Base-by-base conservation (phyloP, 2,329 filamentous ascomycete species). In the Botrytis galanthina region DNA sequence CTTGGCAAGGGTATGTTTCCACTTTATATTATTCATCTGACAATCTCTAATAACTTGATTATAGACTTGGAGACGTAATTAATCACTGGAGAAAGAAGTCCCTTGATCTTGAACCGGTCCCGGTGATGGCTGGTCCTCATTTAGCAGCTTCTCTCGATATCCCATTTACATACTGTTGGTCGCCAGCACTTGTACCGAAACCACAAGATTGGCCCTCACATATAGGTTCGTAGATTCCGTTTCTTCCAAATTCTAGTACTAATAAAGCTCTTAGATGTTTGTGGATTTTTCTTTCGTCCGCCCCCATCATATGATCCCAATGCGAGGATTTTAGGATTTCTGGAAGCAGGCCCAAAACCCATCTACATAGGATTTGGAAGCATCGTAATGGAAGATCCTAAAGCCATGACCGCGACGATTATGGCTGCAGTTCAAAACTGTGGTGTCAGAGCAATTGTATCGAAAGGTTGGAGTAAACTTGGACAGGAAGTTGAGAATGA, bases 291-390 rank as follows among this genome's bases (percentile, higher is more conserved):
- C 77, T 86, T 94, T 1, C 90, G 93, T 70, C 83, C 89, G 14
- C 89, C 90, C 18, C 90, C 91, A 0, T 87, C 89, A 0, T 81
- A 84, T 3, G 84, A 86, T 1, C 83, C 92, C 0, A 81, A 69
- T 32, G 35, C 66, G 14, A 54, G 48, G 26, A 69, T 69, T 2
- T 18, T 83, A 3, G 80, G 83, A 4, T 92, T 92, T 73, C 81
- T 92, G 3, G 82, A 83, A 14, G 84, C 82, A 4, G 89, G 87
- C 0, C 85, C 89, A 1, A 83, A 84, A 8, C 91, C 91, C 0
- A 85, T 93, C 3, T 94, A 94, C 76, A 93, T 94, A 68, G 92
- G 92, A 0, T 94, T 94, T 75, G 92, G 92, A 0, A 91, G 88
- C 0, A 93, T 94, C 74, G 91, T 93, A 0, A 89, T 94, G 4